phyloP scores from a whole-genome alignment of 2,329 filamentous ascomycete species.

The Penicillium sp. region DNA sequence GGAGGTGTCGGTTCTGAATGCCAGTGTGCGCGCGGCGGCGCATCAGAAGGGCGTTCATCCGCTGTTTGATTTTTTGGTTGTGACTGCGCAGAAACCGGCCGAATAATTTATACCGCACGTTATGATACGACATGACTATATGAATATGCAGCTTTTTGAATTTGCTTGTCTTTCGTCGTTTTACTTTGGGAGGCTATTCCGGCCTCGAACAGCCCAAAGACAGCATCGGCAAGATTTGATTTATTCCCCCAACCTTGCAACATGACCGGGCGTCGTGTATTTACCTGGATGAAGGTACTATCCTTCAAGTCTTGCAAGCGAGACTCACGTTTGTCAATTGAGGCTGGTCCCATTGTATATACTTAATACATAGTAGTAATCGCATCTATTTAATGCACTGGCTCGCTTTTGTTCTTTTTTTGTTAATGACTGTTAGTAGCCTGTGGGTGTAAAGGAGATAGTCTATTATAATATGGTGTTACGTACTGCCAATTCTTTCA shows the following conservation, averaged over 20 bases:
- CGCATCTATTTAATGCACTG: not conserved
- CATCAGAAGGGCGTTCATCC: slow-evolving; percentile 2
- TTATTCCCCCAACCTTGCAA: too few species aligned
- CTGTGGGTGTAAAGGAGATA: too few species aligned
- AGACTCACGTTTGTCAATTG: not conserved
- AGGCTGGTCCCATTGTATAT: not conserved
- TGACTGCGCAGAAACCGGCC: slow-evolving; percentile 5
- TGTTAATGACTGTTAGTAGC: not conserved
- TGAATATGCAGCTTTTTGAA: not conserved
- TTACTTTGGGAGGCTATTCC: not conserved
- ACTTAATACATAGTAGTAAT: not conserved
- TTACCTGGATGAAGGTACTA: not conserved
- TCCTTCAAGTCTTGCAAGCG: not conserved
- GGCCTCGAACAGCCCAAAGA: too few species aligned
- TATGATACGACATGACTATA: not conserved
- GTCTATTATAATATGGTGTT: too few species aligned
- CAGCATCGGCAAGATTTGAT: too few species aligned
- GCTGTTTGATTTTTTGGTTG: slow-evolving; percentile 7
- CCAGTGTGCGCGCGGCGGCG: not conserved
- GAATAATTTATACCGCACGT: not conserved
- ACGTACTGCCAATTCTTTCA: too few species aligned
- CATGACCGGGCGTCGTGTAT: too few species aligned
- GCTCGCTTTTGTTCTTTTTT: too few species aligned
- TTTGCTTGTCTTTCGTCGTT: not conserved
- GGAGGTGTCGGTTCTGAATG: slow-evolving; percentile 12